Evolutionary conservation across 768 basidiomycete species (phyloP).

Genomic region (Paxillus ammoniavirescens): DNA sequence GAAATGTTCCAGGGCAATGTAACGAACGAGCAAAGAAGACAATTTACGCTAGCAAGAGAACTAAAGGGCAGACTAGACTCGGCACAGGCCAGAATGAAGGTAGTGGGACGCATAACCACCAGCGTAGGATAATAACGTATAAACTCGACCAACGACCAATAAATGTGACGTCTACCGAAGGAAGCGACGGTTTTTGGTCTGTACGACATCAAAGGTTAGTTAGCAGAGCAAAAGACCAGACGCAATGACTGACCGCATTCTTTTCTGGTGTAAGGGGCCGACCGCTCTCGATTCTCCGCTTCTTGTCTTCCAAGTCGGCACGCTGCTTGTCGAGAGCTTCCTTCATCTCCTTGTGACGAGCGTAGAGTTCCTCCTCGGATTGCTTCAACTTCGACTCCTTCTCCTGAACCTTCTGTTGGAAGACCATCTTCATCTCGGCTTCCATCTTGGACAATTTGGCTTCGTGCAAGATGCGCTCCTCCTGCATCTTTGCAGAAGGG

Average conservation of each 20-base stretch:
- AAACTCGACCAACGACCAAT: conserved; percentile 16
- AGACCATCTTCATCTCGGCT: conserved; percentile 99
- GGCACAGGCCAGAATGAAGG: conserved; percentile 30
- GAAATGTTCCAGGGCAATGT: conserved; percentile 43
- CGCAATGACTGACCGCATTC: conserved; percentile 58
- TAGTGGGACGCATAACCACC: conserved; percentile 25
- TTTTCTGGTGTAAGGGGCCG: conserved; percentile 96
- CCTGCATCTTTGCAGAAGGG: conserved; percentile 93
- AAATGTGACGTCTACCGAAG: conserved; percentile 26
- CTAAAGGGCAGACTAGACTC: conserved; percentile 37
- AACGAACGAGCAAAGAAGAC: conserved; percentile 34
- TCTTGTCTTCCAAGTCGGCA: conserved; percentile 95
- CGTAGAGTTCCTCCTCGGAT: conserved; percentile 97
- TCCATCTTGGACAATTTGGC: conserved; percentile 99
- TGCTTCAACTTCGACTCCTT: conserved; percentile 99
- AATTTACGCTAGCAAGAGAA: conserved; percentile 44
- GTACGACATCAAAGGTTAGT: conserved; percentile 10
- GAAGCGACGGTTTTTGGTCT: conserved; percentile 39
- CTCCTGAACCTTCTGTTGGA: conserved; percentile 99
- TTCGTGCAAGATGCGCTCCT: conserved; percentile 95
- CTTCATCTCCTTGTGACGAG: conserved; percentile 99
- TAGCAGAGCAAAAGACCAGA: conserved; percentile 1
- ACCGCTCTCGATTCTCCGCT: conserved; percentile 91
- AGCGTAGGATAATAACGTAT: conserved; percentile 29
- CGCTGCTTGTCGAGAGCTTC: conserved; percentile 98